Base-by-base conservation (phyloP, 441 rosid genomes). In the Syzygium malaccense region DNA sequence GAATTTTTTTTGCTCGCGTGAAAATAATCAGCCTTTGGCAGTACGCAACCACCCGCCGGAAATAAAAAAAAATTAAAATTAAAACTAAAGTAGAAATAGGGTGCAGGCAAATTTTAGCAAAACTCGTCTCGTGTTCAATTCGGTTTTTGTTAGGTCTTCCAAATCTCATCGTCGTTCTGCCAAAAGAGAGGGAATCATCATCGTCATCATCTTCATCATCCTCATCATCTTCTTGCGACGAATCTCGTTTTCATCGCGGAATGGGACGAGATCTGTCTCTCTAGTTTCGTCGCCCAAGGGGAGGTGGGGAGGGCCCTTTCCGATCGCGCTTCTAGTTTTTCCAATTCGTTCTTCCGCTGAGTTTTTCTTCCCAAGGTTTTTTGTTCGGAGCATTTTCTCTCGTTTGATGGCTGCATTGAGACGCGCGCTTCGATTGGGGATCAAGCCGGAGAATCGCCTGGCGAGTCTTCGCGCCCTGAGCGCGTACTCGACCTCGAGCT, bases 331-430 rank as follows among this genome's bases (percentile, higher is more conserved):
- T 8, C 48, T 13, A 37, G 79, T 33, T 68, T 33, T 33, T 17
- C 26, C 10, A 33, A 33, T 68, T 33, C 1, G 79, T 68, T 71
- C 48, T 20, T 71, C 83, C 4, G 37, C 20, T 28, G 17, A 71
- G 51, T 6, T 71, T 12, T 23, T 41, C 17, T 37, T 15, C 7
- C 32, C 68, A 1, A 60, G 68, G 14, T 64, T 30, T 0, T 64
- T 28, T 4, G 68, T 53, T 56, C 37, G 56, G 86, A 14, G 89
- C 45, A n/a, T 55, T 54, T 62, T 55, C 33, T 79, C 48, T 45
- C 9, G 48, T 45, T 88, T 90, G 84, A 96, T 95, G 97, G 96
- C 94, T 88, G 87, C 92, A 30, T 90, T 90, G 28, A 94, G 89
- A 92, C 95, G 95, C 15, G 85, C 89, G 88, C 90, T 91, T 88